A percentile compares a stretch with the other conserved stretches of the same genome.
phyloP scores from a whole-genome alignment of 345 rosid species.

The Brassica rapa region DNA sequence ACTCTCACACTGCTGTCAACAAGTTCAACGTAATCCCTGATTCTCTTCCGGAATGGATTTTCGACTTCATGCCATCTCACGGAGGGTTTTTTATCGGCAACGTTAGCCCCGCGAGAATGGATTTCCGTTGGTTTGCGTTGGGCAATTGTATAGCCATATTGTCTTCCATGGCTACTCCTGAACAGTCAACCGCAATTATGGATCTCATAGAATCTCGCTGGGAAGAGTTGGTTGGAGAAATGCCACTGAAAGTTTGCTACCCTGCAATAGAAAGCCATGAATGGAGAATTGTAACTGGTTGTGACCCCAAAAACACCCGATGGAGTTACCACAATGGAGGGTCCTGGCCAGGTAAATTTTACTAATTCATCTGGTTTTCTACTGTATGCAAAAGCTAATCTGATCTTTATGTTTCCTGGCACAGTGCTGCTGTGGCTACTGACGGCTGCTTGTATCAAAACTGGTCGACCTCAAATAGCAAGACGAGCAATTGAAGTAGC shows the following conservation, averaged over 20 bases:
- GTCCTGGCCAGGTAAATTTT: background rate
- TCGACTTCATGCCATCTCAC: background rate
- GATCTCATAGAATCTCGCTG: slow-evolving; percentile 3
- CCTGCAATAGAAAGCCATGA: slow-evolving; percentile 3
- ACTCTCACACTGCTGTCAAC: background rate
- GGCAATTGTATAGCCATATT: background rate
- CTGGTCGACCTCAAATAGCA: slow-evolving; percentile 68
- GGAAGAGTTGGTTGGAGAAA: background rate
- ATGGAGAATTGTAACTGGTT: background rate
- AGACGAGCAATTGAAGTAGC: slow-evolving; percentile 58
- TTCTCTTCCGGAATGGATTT: background rate
- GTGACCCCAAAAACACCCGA: background rate
- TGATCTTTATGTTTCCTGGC: background rate
- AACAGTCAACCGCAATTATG: background rate
- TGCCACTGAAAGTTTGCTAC: background rate
- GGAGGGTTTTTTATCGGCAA: background rate
- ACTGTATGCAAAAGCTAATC: background rate
- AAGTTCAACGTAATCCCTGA: slow-evolving; percentile 1
- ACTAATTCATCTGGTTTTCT: background rate
- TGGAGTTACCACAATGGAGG: background rate
- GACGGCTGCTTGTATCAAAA: slow-evolving; percentile 68
- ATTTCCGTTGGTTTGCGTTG: background rate
- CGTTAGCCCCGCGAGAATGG: background rate
- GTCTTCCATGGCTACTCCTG: background rate
- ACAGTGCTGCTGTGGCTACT: slow-evolving; percentile 69